Evolutionary conservation across 1,284 basidiomycete genomes (phyloP).

Genomic region (Austropuccinia psidii): DNA sequence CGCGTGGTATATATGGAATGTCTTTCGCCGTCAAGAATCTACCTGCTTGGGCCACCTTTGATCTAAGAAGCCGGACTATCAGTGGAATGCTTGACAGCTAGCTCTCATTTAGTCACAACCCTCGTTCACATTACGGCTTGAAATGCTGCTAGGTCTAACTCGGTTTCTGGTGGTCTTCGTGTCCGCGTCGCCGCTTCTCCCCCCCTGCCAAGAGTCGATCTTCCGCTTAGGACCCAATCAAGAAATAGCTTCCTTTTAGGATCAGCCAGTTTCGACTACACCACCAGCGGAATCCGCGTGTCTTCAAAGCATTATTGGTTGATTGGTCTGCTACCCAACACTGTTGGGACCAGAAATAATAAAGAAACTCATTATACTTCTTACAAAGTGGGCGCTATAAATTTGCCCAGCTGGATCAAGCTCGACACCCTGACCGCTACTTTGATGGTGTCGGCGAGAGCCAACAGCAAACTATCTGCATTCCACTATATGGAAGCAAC

Average conservation of each 20-base stretch:
- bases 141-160: background rate
- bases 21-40: conserved; percentile 39
- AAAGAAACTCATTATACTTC: conserved; percentile 18
- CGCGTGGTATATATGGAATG: conserved; percentile 37
- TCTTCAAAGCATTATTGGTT: conserved; percentile 34
- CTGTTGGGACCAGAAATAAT: conserved; percentile 8
- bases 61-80: conserved; percentile 39
- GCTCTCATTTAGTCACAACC: conserved; percentile 12
- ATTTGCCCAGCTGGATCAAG: conserved; percentile 33
- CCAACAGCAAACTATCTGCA: conserved; percentile 11
- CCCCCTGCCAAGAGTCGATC: conserved; percentile 8
- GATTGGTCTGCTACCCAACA: conserved; percentile 26
- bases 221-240: conserved; percentile 19
- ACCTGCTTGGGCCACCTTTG: conserved; percentile 44
- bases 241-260: conserved; percentile 20
- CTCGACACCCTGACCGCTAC: conserved; percentile 34
- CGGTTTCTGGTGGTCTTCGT: conserved; percentile 7
- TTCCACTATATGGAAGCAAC: conserved; percentile 32
- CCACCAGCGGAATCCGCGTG: conserved; percentile 26
- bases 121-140: conserved; percentile 5
- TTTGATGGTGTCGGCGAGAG: conserved; percentile 34
- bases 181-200: conserved; percentile 12
- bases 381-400: conserved; percentile 24
- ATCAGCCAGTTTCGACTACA: conserved; percentile 24
- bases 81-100: conserved; percentile 41